Base-by-base conservation (phyloP, 2,329 filamentous ascomycete genomes). In the Bipolaris oryzae region DNA sequence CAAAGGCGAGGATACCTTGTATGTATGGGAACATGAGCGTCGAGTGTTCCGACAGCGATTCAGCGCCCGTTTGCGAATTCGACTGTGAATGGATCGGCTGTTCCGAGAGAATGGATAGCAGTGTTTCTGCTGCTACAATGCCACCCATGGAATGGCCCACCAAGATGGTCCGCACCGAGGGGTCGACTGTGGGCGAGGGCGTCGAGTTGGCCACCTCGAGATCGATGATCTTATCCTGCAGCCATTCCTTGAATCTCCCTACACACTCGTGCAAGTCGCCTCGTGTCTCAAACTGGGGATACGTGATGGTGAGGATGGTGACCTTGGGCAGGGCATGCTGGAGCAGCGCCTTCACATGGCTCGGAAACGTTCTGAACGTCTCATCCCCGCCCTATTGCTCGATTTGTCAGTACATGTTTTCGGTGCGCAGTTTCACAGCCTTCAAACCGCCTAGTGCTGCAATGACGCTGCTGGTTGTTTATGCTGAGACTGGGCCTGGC, bases 211-310 rank as follows among this genome's bases (percentile, higher is more conserved):
- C 87, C 55, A 97, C 93, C 78, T 99, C 94, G 69, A 97, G 82
- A 75, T 98, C 95, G 68, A 98, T 97, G 67, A 98, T 91, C 68
- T 91, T 91, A 73, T 97, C 89, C 64, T 93, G 87, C 15, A 98
- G 85, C 89, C 91, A 95, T 77, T 90, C 88, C 63, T 88, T 86
- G 77, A 95, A 93, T 25, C 85, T 82, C 58, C 81, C 80, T 57
- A 94, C 90, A 72, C 88, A 90, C 59, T 89, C 84, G 44, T 82
- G 80, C 45, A 95, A 77, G 71, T 94, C 89, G 15, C 91, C 91
- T 57, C 89, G 82, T n/a, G 91, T 95, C 76, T 94, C 90, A 74
- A 88, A 95, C 65, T 85, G 87, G 33, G 91, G 91, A 73, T 94
- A 95, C n/a, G 89, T 85, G 46, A 90, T 78, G 33, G 86, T 81